Percentiles rank a stretch among this genome's conserved stretches.
These are phyloP conservation scores for Prunus campanulata DNA, from an alignment of 306 rosid species.

Conservation along the genomic window DNA sequence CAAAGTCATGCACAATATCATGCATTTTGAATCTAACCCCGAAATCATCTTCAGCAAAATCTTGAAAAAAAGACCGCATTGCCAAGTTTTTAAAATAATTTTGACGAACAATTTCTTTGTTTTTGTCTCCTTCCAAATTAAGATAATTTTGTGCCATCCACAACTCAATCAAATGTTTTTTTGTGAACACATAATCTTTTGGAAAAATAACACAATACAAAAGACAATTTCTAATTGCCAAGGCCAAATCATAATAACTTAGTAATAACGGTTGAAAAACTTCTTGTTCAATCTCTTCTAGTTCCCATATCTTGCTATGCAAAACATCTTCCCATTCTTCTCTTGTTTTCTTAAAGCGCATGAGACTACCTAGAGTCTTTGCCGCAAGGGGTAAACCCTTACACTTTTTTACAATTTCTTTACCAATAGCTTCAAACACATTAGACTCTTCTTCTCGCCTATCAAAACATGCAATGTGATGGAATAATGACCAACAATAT, in stretches of 20 bases:
- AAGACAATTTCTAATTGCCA: neutral
- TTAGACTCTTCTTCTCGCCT: neutral
- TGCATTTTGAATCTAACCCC: neutral
- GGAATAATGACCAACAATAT: neutral
- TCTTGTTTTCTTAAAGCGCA: neutral
- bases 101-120: neutral
- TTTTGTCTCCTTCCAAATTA: neutral
- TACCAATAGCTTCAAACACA: neutral
- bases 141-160: neutral
- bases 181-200: neutral
- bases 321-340: conserved; percentile 8
- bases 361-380: conserved; percentile 8
- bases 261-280: neutral
- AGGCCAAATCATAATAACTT: neutral
- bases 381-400: neutral
- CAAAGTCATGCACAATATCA: neutral
- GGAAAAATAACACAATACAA: neutral
- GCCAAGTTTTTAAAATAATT: neutral
- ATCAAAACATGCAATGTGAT: neutral
- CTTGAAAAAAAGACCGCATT: neutral
- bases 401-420: neutral
- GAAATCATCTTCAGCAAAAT: accelerated
- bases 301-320: neutral
- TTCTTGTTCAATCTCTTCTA: neutral
- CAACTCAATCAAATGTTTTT: neutral